Evolutionary conservation across 495 filamentous ascomycete species (phyloP).

Genomic region (Podospora pseudocomata): DNA sequence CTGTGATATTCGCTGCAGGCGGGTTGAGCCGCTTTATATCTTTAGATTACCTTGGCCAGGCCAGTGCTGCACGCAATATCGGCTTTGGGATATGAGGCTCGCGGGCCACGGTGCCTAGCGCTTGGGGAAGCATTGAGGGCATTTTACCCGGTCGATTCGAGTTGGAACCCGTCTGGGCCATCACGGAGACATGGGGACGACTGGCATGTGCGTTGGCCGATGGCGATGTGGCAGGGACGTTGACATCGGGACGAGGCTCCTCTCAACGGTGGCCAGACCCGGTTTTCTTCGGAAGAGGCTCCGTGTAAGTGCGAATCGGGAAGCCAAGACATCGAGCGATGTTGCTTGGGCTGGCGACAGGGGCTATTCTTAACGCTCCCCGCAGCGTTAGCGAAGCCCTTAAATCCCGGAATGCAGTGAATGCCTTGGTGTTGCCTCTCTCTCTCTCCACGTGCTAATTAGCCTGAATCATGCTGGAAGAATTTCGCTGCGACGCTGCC

Average conservation of each 20-base stretch:
- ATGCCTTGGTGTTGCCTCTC: neutral
- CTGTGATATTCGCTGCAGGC: neutral
- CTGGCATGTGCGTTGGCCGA: neutral
- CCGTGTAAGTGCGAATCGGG: constrained; percentile 21
- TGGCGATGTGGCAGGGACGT: neutral
- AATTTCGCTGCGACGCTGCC: constrained; percentile 12
- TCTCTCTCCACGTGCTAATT: constrained; percentile 18
- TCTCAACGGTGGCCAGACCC: constrained; percentile 10
- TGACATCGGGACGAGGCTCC: neutral
- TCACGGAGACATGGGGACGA: neutral
- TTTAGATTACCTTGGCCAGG: constrained; percentile 4
- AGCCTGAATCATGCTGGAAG: constrained; percentile 17
- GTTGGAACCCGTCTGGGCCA: neutral
- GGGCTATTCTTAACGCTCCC: neutral
- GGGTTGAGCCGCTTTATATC: neutral
- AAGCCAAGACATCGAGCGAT: constrained; percentile 19
- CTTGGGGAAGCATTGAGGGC: neutral
- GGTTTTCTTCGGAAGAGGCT: constrained; percentile 25
- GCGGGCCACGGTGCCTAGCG: constrained; percentile 4
- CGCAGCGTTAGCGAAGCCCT: neutral
- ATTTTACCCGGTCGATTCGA: neutral
- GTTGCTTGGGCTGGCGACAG: constrained; percentile 13
- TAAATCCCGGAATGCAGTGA: neutral
- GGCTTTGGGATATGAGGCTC: neutral
- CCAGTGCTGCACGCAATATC: constrained; percentile 7